phyloP scores from a whole-genome alignment of 1,139 yeast species.

The Taphrina sp. region DNA sequence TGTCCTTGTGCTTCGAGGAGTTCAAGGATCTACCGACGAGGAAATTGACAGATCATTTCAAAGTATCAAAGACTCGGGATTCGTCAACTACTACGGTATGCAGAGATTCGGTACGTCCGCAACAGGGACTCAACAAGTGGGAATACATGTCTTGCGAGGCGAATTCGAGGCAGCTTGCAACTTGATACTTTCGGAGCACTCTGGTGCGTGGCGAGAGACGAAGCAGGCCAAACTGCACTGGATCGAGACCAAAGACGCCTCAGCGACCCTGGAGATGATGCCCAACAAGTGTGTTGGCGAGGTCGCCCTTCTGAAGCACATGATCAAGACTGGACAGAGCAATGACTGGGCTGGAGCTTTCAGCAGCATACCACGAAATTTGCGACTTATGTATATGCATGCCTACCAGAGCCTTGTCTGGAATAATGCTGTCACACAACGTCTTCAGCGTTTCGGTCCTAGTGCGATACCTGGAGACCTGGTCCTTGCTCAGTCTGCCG shows the following conservation, averaged over 20 bases:
- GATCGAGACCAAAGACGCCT: conserved; percentile 70
- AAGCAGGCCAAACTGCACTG: conserved; percentile 54
- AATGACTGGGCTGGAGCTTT: conserved; percentile 70
- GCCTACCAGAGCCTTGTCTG: conserved; percentile 95
- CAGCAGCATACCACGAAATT: conserved; percentile 72
- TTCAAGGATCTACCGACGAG: conserved; percentile 40
- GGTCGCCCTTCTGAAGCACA: conserved; percentile 60
- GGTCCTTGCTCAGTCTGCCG: conserved; percentile 48
- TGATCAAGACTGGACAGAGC: conserved; percentile 48
- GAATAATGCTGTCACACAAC: conserved; percentile 80
- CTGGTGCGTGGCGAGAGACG: conserved; percentile 48
- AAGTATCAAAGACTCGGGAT: conserved; percentile 66
- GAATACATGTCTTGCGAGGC: conserved; percentile 64
- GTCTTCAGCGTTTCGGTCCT: conserved; percentile 70
- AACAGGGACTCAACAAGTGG: conserved; percentile 82
- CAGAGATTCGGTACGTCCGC: conserved; percentile 97
- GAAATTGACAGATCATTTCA: conserved; percentile 56
- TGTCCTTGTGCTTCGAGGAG: conserved; percentile 64
- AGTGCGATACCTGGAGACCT: conserved; percentile 79
- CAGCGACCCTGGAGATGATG: conserved; percentile 65
- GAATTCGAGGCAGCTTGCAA: conserved; percentile 82
- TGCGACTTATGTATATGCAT: conserved; percentile 92
- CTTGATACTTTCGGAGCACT: conserved; percentile 78
- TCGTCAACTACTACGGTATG: conserved; percentile 92
- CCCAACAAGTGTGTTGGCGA: conserved; percentile 90